phyloP scores from a whole-genome alignment of 2,329 filamentous ascomycete species.

The Microthyrium microscopicum region DNA sequence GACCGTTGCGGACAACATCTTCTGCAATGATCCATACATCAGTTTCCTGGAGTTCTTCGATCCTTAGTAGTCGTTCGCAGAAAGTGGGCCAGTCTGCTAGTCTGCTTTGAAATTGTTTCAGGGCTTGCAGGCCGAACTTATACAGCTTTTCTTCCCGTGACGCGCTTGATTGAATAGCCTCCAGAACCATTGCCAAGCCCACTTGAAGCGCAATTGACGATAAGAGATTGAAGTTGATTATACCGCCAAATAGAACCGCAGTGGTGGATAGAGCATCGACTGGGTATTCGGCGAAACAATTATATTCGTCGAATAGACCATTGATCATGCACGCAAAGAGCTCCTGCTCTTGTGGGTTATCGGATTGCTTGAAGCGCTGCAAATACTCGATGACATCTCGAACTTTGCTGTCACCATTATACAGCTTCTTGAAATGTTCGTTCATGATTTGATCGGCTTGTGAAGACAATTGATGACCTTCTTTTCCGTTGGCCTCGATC shows the following conservation, averaged over 20 bases:
- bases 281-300: conserved; percentile 88
- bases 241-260: conserved; percentile 87
- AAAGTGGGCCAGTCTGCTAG: conserved; percentile 93
- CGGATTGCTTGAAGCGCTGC: conserved; percentile 74
- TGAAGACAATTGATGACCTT: conserved; percentile 63
- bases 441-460: conserved; percentile 86
- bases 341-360: conserved; percentile 72
- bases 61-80: conserved; percentile 68
- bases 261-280: conserved; percentile 92
- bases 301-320: conserved; percentile 91
- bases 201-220: conserved; percentile 82
- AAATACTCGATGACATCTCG: conserved; percentile 72
- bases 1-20: conserved; percentile 50
- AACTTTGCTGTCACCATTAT: conserved; percentile 75
- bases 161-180: conserved; percentile 59
- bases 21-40: conserved; percentile 72
- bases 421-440: conserved; percentile 96
- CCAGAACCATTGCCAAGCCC: conserved; percentile 93
- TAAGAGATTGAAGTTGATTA: conserved; percentile 85
- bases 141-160: conserved; percentile 68
- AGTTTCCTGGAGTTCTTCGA: conserved; percentile 66
- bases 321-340: conserved; percentile 98
- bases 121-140: conserved; percentile 89
- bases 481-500: conserved; percentile 68
- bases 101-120: conserved; percentile 71